Base-by-base conservation (phyloP, 2,329 filamentous ascomycete genomes). In the Talaromyces sp. region DNA sequence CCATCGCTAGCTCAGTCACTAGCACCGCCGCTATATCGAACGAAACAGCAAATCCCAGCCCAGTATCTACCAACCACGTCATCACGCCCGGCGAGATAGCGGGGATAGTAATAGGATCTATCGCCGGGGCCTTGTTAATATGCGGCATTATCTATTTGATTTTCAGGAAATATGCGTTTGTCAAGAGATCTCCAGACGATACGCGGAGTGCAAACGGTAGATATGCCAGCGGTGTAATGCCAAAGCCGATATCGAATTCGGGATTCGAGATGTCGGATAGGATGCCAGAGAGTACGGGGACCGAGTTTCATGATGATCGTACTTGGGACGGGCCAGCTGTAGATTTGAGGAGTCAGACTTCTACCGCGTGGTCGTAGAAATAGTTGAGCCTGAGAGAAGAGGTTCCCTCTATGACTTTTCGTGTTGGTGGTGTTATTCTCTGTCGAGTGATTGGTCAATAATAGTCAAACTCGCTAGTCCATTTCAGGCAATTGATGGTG, bases 321-420 rank as follows among this genome's bases (percentile, higher is more conserved):
- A 37, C 31, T 11, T 60, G 58, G 58, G 43, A 48, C 27, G 43
- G 59, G 5, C 59, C 43, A 10, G 59, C 59, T 22, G 59, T 61
- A 37, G 59, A 61, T 35, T 14, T 61, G 10, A 50, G 45, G 59
- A 61, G 59, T 41, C 59, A 52, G 27, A 37, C n/a, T 37, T 61
- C 59, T 11, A 39, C 59, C 48, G 27, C 19, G 1, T 60, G 31
- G 58, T 35, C 27, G 33, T 24, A 54, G 50, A 24, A n/a, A 22
- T 52, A 52, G n/a, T 1, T n/a, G 31, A 35, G 14, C 13, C 1
- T 14, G 50, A 35, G 16, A 35, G 11, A 56, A 14, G n/a, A 14
- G n/a, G 4, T 56, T 24, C 14, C 5, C 19, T 22, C n/a, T 4
- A 11, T 56, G 5, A 39, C 24, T 50, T 19, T 8, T 54, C 50